A percentile compares a stretch with the other conserved stretches of the same genome.
Evolutionary conservation across 768 basidiomycete species (phyloP).

Genomic region (Coprinopsis strossmayeri): DNA sequence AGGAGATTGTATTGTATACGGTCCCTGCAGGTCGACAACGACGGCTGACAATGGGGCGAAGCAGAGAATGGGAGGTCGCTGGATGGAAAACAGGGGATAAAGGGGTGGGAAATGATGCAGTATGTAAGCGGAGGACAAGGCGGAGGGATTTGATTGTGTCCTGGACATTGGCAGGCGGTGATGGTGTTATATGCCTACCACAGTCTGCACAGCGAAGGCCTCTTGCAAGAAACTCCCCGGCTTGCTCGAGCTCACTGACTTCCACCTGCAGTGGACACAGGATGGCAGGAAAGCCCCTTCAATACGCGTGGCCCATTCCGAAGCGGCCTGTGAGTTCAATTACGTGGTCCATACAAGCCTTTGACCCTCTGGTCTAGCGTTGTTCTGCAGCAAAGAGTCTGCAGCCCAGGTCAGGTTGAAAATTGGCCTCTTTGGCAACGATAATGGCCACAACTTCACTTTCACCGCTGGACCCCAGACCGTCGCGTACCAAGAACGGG

Average conservation of each 20-base stretch:
- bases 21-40: too few relatives aligned
- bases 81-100: too few relatives aligned
- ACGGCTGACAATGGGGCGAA: too few relatives aligned
- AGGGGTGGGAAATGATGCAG: neutral
- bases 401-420: constrained; percentile 76
- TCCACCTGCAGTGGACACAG: constrained; percentile 75
- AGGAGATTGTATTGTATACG: neutral
- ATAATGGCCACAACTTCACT: constrained; percentile 76
- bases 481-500: constrained; percentile 63
- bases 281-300: constrained; percentile 60
- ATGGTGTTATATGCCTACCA: constrained; percentile 45
- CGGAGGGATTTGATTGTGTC: neutral
- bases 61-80: too few relatives aligned
- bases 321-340: constrained; percentile 52
- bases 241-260: constrained; percentile 65
- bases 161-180: neutral
- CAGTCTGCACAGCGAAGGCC: constrained; percentile 66
- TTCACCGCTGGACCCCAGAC: constrained; percentile 60
- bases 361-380: constrained; percentile 36
- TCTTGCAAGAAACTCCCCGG: constrained; percentile 82
- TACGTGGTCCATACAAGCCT: constrained; percentile 4
- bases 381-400: constrained; percentile 84
- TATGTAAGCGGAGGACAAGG: neutral
- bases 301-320: constrained; percentile 53
- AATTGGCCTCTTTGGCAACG: constrained; percentile 60